Evolutionary conservation across 441 rosid genomes (phyloP).

Genomic region (Syzygium malaccense): DNA sequence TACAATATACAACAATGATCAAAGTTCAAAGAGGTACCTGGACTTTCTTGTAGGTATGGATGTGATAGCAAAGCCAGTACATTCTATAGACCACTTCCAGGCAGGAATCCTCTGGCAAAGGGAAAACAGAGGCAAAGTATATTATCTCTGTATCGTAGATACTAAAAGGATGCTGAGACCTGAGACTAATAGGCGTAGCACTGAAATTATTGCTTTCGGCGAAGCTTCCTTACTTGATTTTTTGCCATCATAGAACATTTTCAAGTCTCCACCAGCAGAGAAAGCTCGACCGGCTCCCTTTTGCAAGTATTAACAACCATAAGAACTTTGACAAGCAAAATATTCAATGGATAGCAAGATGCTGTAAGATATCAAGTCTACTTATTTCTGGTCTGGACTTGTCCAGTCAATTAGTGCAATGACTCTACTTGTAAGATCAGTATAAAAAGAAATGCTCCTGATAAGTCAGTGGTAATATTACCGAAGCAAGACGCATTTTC

Average conservation of each 20-base stretch:
- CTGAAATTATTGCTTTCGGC: not conserved
- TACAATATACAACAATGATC: not conserved
- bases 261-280: conserved; percentile 96
- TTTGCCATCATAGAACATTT: conserved; percentile 76
- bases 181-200: not conserved
- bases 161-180: not conserved
- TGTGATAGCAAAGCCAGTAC: conserved; percentile 94
- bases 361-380: not conserved
- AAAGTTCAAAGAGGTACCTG: conserved; percentile 28
- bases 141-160: not conserved
- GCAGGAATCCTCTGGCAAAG: conserved; percentile 73
- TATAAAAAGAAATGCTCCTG: not conserved
- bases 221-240: conserved; percentile 43
- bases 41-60: conserved; percentile 78
- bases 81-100: conserved; percentile 86
- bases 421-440: not conserved
- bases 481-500: not conserved
- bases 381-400: not conserved
- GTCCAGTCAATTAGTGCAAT: not conserved
- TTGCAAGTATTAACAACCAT: not conserved
- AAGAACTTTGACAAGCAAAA: not conserved
- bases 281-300: conserved; percentile 91
- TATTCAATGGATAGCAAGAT: not conserved
- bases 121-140: not conserved
- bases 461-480: not conserved